Base-by-base conservation (phyloP, 306 rosid genomes). In the Oxytropis ochrocephala region DNA sequence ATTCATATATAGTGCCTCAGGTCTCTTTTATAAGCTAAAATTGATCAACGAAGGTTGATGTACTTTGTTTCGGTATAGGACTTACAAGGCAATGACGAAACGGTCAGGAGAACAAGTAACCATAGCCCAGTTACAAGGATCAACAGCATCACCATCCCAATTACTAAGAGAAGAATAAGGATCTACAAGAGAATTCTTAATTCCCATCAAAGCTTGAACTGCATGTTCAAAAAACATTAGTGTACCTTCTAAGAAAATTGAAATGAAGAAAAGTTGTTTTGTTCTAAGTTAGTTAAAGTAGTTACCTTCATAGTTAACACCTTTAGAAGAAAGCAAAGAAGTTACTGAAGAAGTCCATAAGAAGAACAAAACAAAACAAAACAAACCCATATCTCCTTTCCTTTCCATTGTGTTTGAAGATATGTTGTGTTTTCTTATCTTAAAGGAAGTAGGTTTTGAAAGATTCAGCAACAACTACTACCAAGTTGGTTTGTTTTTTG, bases 91-190 rank as follows among this genome's bases (percentile, higher is more conserved):
- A 74, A 43, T 75, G n/a, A 91, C 99, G 6, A 76, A 79, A 78
- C 69, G 83, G 39, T 89, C 96, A 73, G 79, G 0, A 61, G 97
- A 86, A 49, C 99, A 95, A 64, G 99, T 84, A 69, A 95, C 84
- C 92, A 85, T 79, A 54, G 69, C 72, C 99, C 99, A 95, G 80
- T 76, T 81, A 79, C 99, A 95, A 38, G 99, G 99, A 85, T 95
- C 99, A 47, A 95, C 99, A 54, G 96, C 91, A 69, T 79, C 65
- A 11, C 11, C 77, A 76, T 95, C 97, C 99, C 99, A 95, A 57
- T 70, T 89, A 64, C 38, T 36, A 47, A 95, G 86, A 44, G 79
- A 82, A 24, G 75, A 73, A 52, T 69, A 85, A 73, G 97, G 96
- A 67, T 91, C 99, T 68, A 53, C 54, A 8, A 95, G 74, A 42